Evolutionary conservation across 352 stramenopile species (phyloP).

Genomic region (Globisporangium nodosum): DNA sequence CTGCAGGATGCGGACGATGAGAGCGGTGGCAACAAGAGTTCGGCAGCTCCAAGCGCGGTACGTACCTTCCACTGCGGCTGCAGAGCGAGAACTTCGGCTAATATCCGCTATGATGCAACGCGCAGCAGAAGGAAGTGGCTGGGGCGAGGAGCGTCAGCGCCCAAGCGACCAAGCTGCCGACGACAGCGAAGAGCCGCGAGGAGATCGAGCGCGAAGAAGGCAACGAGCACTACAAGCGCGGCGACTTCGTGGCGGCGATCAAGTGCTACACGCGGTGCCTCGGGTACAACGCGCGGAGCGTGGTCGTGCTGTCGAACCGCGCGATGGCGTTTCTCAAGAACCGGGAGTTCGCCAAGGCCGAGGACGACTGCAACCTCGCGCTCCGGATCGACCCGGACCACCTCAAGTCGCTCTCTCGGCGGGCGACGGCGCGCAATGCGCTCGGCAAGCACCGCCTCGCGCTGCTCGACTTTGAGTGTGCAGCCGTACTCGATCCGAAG

Average conservation of each 20-base stretch:
- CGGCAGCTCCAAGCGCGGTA: neutral
- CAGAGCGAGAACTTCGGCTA: too few species aligned
- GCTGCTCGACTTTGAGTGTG: conserved; percentile 74
- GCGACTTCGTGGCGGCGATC: conserved; percentile 84
- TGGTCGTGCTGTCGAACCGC: conserved; percentile 85
- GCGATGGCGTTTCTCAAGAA: conserved; percentile 90
- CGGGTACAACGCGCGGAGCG: conserved; percentile 62
- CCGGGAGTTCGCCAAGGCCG: conserved; percentile 78
- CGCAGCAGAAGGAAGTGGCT: neutral
- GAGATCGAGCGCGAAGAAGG: conserved; percentile 87
- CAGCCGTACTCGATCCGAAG: conserved; percentile 54
- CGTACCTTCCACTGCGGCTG: neutral
- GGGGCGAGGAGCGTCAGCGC: neutral
- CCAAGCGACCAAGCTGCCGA: neutral
- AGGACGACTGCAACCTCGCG: conserved; percentile 86
- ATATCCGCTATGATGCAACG: neutral
- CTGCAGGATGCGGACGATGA: conserved; percentile 35
- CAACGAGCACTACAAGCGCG: conserved; percentile 88
- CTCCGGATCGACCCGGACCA: conserved; percentile 76
- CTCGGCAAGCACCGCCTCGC: conserved; percentile 83
- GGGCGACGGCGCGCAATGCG: conserved; percentile 82
- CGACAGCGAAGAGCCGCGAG: conserved; percentile 30
- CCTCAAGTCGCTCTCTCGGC: conserved; percentile 79
- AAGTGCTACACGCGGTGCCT: conserved; percentile 87
- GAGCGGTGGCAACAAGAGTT: neutral